Evolutionary conservation across 176 grass and related monocot species (phyloP).

Genomic region (Aegilops speltoides): DNA sequence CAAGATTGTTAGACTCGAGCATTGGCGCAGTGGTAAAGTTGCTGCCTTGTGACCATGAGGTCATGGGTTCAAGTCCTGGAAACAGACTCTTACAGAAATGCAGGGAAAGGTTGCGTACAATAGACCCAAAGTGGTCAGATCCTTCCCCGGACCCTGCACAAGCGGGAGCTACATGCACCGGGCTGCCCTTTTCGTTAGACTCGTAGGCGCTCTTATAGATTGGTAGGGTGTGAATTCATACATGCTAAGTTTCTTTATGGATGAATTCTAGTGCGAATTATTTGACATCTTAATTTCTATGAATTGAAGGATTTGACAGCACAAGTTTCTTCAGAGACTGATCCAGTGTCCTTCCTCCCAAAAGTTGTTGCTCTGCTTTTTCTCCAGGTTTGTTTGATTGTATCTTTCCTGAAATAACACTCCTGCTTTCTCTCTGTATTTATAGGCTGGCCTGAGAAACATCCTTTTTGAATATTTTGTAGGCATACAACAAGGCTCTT

Average conservation of each 20-base stretch:
- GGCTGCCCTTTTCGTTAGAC: not conserved
- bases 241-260: conserved; percentile 13
- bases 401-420: not conserved
- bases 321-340: conserved; percentile 88
- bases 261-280: conserved; percentile 7
- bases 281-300: conserved; percentile 35
- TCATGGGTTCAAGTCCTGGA: too few species aligned
- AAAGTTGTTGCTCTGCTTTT: conserved; percentile 86
- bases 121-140: too few species aligned
- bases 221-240: not conserved
- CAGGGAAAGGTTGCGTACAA: too few species aligned
- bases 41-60: too few species aligned
- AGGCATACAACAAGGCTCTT: conserved; percentile 91
- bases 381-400: conserved; percentile 63
- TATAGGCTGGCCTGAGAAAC: conserved; percentile 23
- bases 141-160: too few species aligned
- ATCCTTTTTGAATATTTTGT: conserved; percentile 20
- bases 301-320: conserved; percentile 70
- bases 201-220: not conserved
- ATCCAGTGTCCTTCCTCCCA: conserved; percentile 76
- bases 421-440: not conserved
- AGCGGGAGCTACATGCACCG: too few species aligned
- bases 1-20: not conserved
- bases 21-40: too few species aligned
- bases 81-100: too few species aligned